Percentiles rank a stretch among this genome's conserved stretches.
These are phyloP conservation scores for Erythrophleum ivorense DNA, from an alignment of 331 rosid species.

Conservation along the genomic window DNA sequence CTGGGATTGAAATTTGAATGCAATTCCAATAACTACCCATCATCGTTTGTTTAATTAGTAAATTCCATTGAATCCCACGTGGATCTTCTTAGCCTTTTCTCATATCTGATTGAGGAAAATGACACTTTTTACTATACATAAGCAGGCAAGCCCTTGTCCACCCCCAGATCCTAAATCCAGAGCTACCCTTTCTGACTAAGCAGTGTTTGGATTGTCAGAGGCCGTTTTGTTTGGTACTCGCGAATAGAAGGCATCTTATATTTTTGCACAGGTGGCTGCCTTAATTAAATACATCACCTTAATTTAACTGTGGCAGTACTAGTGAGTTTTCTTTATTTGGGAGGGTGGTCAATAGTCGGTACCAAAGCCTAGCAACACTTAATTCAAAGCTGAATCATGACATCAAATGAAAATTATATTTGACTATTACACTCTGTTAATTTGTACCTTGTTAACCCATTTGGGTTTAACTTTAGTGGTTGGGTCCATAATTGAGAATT, in stretches of 20 bases:
- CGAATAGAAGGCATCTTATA: constrained; percentile 35
- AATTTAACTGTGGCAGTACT: neutral
- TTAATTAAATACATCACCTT: constrained; percentile 31
- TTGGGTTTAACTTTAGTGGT: neutral
- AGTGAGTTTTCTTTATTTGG: constrained; percentile 23
- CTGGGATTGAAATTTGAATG: constrained; percentile 14
- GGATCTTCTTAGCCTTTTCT: constrained; percentile 28
- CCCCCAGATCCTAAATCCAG: constrained; percentile 42
- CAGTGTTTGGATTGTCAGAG: constrained; percentile 46
- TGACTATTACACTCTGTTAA: neutral
- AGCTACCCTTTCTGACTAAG: constrained; percentile 44
- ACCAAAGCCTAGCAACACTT: neutral
- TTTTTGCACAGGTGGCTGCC: constrained; percentile 29
- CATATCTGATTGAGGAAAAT: constrained; percentile 26
- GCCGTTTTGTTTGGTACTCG: constrained; percentile 45
- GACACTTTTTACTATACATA: constrained; percentile 43
- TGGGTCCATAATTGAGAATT: neutral
- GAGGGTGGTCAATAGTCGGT: neutral
- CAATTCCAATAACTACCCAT: constrained; percentile 28
- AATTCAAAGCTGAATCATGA: neutral
- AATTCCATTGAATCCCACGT: constrained; percentile 44
- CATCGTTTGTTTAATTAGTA: neutral
- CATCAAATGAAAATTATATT: neutral
- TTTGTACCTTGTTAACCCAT: neutral
- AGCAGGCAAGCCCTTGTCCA: constrained; percentile 54